Conservation (phyloP, 257 asterid species). For the Thymus quinquecostatus region DNA sequence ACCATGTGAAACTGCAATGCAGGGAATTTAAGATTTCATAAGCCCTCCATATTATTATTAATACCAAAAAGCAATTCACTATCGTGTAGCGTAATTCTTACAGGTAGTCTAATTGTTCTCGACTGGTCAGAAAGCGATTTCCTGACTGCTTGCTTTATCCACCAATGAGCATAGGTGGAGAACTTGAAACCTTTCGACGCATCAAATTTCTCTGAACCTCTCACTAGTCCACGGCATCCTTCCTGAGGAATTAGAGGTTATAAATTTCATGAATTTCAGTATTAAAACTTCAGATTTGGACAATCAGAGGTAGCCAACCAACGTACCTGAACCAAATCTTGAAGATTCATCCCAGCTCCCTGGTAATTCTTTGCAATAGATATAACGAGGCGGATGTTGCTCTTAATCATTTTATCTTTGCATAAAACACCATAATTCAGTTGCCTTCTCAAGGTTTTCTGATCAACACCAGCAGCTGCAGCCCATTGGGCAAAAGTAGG, state of each 20-base stretch:
- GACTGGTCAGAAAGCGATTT: constrained; percentile 76
- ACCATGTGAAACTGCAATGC: constrained; percentile 82
- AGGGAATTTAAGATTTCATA: constrained; percentile 20
- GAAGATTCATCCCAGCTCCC: constrained; percentile 92
- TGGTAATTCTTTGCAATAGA: constrained; percentile 94
- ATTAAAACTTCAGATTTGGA: constrained; percentile 4
- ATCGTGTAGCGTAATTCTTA: constrained; percentile 34
- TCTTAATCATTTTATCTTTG: constrained; percentile 89
- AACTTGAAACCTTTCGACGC: constrained; percentile 90
- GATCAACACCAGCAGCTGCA: constrained; percentile 88
- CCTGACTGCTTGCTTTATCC: constrained; percentile 87
- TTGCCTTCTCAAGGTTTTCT: constrained; percentile 75
- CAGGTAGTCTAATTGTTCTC: constrained; percentile 69
- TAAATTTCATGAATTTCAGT: constrained; percentile 21
- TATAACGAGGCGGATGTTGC: constrained; percentile 90
- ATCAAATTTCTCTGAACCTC: constrained; percentile 90
- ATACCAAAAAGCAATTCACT: not conserved
- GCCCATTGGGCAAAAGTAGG: constrained; percentile 89
- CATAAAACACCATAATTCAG: constrained; percentile 72
- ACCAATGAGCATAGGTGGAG: constrained; percentile 98
- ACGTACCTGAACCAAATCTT: constrained; percentile 94
- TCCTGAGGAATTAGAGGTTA: constrained; percentile 53
- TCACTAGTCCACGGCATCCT: constrained; percentile 93
- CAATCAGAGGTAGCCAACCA: constrained; percentile 11
- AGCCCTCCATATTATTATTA: not conserved